Base-by-base conservation (phyloP, 805 yeast genomes). In the Cyberlindnera lachancei region DNA sequence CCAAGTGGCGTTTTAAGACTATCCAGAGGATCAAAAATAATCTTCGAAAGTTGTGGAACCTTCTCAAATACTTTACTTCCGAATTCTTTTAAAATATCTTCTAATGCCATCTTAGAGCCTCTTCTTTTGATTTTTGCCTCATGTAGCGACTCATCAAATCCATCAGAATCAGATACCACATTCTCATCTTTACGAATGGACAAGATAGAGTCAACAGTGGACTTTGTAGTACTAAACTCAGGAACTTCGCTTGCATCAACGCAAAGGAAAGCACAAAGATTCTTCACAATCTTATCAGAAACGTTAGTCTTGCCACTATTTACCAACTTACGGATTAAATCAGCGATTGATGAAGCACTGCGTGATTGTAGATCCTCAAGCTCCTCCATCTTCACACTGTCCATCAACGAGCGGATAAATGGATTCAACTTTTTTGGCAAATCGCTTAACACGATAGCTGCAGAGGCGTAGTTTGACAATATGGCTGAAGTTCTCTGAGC, bases 211-310 rank as follows among this genome's bases (percentile, higher is more conserved):
- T 71, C 74, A 13, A 57, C 65, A 35, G 67, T 62, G 11, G 59
- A 56, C 23, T 71, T 69, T 45, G 83, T 82, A 27, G 81, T 78
- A 12, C 66, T 64, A 50, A 85, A 92, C 48, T 86, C 96, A 3
- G 98, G 98, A 20, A 90, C 96, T 52, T 88, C 96, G 4, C 92
- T 74, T 0, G 96, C 86, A 53, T 90, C 98, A 20, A 88, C 96
- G 60, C 98, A 92, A 31, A 92, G 53, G 52, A 90, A 90, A 0
- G 90, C 95, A 59, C 95, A 84, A 35, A 94, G 61, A 50, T 92
- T 92, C 53, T 85, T 90, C 27, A 85, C 74, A 42, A 94, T 81
- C 53, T 92, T 92, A 45, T 85, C 94, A 3, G 90, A 76, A 2
- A 90, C 92, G 23, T 76, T 77, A n/a, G 52, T 54, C 50, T 87